phyloP scores from a whole-genome alignment of 2,329 filamentous ascomycete genomes.

The Trichoderma oligosporum region DNA sequence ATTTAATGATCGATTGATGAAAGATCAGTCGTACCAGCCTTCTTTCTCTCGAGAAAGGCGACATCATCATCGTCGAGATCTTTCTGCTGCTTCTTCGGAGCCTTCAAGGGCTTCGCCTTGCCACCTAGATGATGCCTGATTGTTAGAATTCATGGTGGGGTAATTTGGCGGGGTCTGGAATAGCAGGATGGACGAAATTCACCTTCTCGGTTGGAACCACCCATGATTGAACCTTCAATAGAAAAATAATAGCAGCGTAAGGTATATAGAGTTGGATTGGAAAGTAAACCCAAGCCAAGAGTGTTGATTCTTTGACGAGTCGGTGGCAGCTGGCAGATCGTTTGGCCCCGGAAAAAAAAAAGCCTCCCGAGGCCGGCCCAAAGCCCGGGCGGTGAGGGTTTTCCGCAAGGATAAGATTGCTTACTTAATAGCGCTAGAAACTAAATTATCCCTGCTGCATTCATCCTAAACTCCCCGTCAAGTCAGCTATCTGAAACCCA shows the following conservation, averaged over 20 bases:
- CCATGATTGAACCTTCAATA: constrained; percentile 30
- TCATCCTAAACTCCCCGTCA: not conserved
- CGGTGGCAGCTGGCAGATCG: constrained; percentile 10
- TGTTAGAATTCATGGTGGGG: constrained; percentile 15
- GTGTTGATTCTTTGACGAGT: not conserved
- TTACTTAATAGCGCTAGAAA: constrained; percentile 10
- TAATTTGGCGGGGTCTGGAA: constrained; percentile 26
- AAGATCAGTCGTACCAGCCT: constrained; percentile 60
- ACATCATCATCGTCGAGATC: constrained; percentile 85
- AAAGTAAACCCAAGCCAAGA: not conserved
- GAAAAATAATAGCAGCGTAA: not conserved
- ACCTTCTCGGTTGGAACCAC: constrained; percentile 40
- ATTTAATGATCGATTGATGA: too few relatives aligned
- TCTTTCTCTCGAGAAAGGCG: constrained; percentile 79
- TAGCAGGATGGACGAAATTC: constrained; percentile 18
- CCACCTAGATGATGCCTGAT: constrained; percentile 55
- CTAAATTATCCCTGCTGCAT: not conserved
- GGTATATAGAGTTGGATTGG: not conserved
- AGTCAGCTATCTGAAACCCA: constrained; percentile 10
- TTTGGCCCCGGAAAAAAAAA: constrained; percentile 7
- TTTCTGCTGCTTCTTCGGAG: constrained; percentile 77
- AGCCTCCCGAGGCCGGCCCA: not conserved
- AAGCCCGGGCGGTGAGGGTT: constrained; percentile 11
- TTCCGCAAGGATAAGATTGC: not conserved
- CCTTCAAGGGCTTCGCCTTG: constrained; percentile 83